phyloP scores from a whole-genome alignment of 2,329 filamentous ascomycete species.

The Cladophialophora carrionii region DNA sequence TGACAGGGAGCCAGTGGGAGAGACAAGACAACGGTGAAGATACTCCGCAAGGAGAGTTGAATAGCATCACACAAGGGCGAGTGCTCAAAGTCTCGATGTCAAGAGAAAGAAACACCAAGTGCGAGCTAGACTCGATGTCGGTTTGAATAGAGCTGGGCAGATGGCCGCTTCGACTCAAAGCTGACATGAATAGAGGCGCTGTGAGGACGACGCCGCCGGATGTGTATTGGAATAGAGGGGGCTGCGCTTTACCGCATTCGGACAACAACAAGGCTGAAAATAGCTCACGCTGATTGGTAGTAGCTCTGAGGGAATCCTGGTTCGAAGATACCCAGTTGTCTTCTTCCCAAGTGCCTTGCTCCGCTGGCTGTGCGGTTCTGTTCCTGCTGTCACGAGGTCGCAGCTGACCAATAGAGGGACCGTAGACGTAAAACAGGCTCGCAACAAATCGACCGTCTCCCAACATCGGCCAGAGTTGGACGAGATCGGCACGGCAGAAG shows the following conservation, averaged over 20 bases:
- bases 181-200: constrained; percentile 23
- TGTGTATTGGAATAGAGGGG: constrained; percentile 21
- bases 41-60: constrained; percentile 20
- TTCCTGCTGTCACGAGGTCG: too few relatives aligned
- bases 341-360: background rate
- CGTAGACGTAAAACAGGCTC: too few relatives aligned
- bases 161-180: constrained; percentile 15
- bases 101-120: constrained; percentile 10
- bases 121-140: constrained; percentile 17
- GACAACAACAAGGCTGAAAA: constrained; percentile 10
- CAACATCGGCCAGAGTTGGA: too few relatives aligned
- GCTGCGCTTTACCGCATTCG: constrained; percentile 21
- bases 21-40: constrained; percentile 18
- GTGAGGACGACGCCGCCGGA: constrained; percentile 19
- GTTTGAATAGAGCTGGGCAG: constrained; percentile 20
- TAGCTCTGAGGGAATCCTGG: background rate
- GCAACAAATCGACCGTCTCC: too few relatives aligned
- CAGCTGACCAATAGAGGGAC: too few relatives aligned
- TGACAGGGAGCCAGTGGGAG: background rate
- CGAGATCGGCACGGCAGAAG: background rate
- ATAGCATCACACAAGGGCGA: constrained; percentile 21
- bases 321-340: background rate
- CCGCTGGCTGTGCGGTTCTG: too few relatives aligned
- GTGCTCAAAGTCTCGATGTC: constrained; percentile 1
- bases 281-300: background rate